A percentile compares a stretch with the other conserved stretches of the same genome.
These are phyloP conservation scores for Gloeophyllum trabeum DNA, from an alignment of 768 basidiomycete genomes.

Conservation along the genomic window DNA sequence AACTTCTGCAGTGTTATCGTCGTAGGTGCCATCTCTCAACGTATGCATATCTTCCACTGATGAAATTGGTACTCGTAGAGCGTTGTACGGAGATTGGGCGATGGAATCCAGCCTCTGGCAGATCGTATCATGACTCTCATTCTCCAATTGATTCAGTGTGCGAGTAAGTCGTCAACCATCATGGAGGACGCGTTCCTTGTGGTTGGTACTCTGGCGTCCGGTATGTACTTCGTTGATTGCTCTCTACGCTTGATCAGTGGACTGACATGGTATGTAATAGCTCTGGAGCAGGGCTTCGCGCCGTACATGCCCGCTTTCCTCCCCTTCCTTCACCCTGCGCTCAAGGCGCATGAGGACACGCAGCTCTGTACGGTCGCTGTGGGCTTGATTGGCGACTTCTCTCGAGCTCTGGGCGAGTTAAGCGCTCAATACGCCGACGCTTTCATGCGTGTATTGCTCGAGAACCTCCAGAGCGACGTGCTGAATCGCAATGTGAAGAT, in stretches of 20 bases:
- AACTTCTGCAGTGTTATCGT: conserved; percentile 88
- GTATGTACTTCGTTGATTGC: conserved; percentile 22
- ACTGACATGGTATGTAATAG: conserved; percentile 19
- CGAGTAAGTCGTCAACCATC: conserved; percentile 88
- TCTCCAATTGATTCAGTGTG: conserved; percentile 73
- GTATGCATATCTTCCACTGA: neutral
- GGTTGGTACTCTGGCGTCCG: conserved; percentile 76
- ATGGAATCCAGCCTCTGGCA: conserved; percentile 77
- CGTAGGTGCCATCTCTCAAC: conserved; percentile 30
- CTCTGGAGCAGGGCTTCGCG: conserved; percentile 68
- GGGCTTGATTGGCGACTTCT: conserved; percentile 91
- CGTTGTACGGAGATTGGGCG: conserved; percentile 74
- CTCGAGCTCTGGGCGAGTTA: conserved; percentile 84
- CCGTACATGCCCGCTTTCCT: conserved; percentile 82
- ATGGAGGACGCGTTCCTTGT: conserved; percentile 95
- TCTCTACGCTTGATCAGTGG: conserved; percentile 1
- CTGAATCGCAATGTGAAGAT: conserved; percentile 95
- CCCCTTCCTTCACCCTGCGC: conserved; percentile 78
- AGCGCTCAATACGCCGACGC: conserved; percentile 72
- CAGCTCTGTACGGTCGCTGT: conserved; percentile 94
- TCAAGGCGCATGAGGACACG: conserved; percentile 89
- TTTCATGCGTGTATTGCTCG: conserved; percentile 89
- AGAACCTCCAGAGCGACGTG: conserved; percentile 84
- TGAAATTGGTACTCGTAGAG: conserved; percentile 30
- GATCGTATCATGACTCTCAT: conserved; percentile 94